Base-by-base conservation (phyloP, 164 flowering plant species). In the Magnolia sinica region DNA sequence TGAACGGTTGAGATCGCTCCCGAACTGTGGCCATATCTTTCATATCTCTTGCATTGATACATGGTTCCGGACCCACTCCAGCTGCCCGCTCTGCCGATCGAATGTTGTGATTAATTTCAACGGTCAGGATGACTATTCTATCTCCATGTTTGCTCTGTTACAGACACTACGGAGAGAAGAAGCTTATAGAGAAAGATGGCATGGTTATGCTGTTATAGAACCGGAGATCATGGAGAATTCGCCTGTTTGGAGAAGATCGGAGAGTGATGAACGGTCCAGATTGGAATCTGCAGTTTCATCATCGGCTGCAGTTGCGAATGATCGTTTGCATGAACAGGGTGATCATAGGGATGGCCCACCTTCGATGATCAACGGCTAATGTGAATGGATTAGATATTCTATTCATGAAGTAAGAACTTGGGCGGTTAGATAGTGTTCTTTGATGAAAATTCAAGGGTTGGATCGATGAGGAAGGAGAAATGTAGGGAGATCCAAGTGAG, bases 11-110 rank as follows among this genome's bases (percentile, higher is more conserved):
- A 82, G 76, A 71, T 23, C 61, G 52, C 77, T 85, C 1, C 89
- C 89, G 1, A 80, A 58, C 64, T 85, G 86, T 73, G 8, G n/a
- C 18, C 87, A 87, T 77, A 63, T 66, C 61, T 85, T 87, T 67
- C 87, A 85, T 61, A 73, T 79, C 73, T 61, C 86, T 31, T 87
- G 92, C 77, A 85, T 88, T 59, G 88, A 85, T 70, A 76, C 77
- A 52, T 85, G 85, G 87, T 83, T 85, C 74, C 83, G 77, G 69
- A 69, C 80, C 18, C 87, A 83, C 73, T 79, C 85, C 0, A 82
- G 71, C 72, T 84, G 84, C 31, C 87, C 87, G 22, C 74, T 85
- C n/a, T 85, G 87, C 66, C 79, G 87, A 73, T 76, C 83, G 55
- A 13, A 65, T 78, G 79, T 84, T 19, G 37, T 45, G n/a, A 9